Evolutionary conservation across 495 filamentous ascomycete species (phyloP).

Genomic region (Trichocladium antarcticum): DNA sequence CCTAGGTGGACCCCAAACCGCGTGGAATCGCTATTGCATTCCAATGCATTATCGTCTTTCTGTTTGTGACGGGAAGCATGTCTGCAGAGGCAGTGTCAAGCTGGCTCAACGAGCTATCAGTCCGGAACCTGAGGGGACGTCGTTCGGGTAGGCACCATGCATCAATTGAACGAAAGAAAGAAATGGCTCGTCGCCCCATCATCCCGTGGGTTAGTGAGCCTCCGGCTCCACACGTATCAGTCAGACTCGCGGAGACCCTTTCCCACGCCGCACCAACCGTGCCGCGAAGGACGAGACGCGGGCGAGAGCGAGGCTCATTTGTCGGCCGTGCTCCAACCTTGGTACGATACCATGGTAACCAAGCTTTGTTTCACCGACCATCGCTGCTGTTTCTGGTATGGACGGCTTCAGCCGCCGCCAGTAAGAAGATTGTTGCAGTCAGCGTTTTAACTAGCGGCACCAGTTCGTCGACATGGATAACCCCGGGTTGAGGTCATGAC

Average conservation of each 20-base stretch:
- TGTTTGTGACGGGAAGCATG: too few species aligned
- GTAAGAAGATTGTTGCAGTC: neutral
- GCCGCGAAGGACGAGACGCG: constrained; percentile 15
- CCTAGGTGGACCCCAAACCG: neutral
- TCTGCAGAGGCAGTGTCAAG: too few species aligned
- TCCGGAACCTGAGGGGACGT: too few species aligned
- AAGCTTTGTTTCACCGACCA: neutral
- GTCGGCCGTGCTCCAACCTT: neutral
- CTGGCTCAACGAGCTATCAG: too few species aligned
- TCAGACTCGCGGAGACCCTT: constrained; percentile 9
- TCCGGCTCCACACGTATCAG: constrained; percentile 9
- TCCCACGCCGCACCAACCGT: constrained; percentile 3
- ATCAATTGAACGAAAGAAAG: constrained; percentile 10
- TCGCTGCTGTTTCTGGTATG: constrained; percentile 1
- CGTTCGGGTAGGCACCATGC: neutral
- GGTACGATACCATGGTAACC: neutral
- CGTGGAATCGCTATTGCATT: too few species aligned
- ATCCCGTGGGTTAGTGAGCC: constrained; percentile 7
- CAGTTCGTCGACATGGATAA: constrained; percentile 15
- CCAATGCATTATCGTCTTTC: too few species aligned
- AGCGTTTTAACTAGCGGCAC: constrained; percentile 11
- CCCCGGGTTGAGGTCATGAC: constrained; percentile 17
- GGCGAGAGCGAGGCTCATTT: constrained; percentile 2
- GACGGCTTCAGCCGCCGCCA: constrained; percentile 4
- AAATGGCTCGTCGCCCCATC: constrained; percentile 16